A percentile compares a stretch with the other conserved stretches of the same genome.
Evolutionary conservation across 2,329 filamentous ascomycete genomes (phyloP).

Genomic region (Dothistroma pini): DNA sequence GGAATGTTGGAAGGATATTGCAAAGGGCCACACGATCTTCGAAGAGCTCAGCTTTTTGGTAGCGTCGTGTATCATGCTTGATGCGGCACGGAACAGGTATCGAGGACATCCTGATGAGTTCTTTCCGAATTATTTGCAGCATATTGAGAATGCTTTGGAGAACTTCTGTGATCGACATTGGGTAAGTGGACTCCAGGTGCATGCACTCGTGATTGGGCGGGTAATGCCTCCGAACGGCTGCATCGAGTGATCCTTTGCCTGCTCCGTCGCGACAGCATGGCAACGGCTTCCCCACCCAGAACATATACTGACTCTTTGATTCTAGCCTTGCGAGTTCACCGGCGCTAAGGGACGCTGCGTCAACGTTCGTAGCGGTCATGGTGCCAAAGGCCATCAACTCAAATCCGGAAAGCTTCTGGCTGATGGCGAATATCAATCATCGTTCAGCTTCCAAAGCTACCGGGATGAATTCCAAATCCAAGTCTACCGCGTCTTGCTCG

Average conservation of each 20-base stretch:
- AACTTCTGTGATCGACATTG: constrained; percentile 41
- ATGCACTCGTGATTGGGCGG: not conserved
- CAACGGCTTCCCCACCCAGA: not conserved
- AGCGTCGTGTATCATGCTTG: constrained; percentile 46
- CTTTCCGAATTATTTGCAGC: constrained; percentile 34
- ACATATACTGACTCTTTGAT: not conserved
- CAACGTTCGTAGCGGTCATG: constrained; percentile 39
- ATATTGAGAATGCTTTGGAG: constrained; percentile 35
- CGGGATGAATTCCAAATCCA: not conserved
- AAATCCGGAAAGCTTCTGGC: constrained; percentile 8
- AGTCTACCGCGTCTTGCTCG: not conserved
- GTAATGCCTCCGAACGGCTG: not conserved
- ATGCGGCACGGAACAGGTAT: constrained; percentile 20
- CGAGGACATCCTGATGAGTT: constrained; percentile 19
- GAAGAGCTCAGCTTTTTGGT: constrained; percentile 42
- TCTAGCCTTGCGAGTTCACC: constrained; percentile 1
- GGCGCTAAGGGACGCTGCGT: constrained; percentile 30
- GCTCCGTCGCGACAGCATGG: too few relatives aligned
- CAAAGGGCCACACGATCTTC: constrained; percentile 35
- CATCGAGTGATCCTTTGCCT: too few relatives aligned
- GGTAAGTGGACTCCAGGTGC: not conserved
- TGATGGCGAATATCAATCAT: constrained; percentile 10
- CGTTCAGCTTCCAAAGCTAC: constrained; percentile 4
- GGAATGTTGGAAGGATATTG: constrained; percentile 21
- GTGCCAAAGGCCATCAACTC: constrained; percentile 24